A percentile compares a stretch with the other conserved stretches of the same genome.
Evolutionary conservation across 192 early-diverging fungal genomes (phyloP).

Genomic region (Mortierella alpina): DNA sequence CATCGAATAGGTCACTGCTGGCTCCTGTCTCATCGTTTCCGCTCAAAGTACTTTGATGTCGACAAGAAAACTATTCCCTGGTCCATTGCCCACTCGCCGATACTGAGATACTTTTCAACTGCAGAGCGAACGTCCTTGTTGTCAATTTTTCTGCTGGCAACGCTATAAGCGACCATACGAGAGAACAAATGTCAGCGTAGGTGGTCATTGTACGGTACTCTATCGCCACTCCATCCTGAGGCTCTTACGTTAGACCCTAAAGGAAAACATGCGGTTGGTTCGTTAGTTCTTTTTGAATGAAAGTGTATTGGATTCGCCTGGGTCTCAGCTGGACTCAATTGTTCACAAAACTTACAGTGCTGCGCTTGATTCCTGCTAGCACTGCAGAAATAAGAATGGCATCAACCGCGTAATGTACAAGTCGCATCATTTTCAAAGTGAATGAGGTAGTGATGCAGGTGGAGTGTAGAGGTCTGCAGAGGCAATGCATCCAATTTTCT

Average conservation of each 20-base stretch:
- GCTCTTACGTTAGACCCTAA: conserved; percentile 47
- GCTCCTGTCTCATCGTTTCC: conserved; percentile 16
- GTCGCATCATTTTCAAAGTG: not conserved
- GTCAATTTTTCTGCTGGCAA: conserved; percentile 59
- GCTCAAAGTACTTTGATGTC: conserved; percentile 61
- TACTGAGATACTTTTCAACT: conserved; percentile 59
- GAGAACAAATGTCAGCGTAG: conserved; percentile 2
- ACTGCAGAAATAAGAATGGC: conserved; percentile 64
- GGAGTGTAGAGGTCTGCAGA: no score
- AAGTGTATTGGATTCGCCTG: not conserved
- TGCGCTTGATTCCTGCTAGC: conserved; percentile 64
- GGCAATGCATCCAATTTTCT: not conserved
- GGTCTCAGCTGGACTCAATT: not conserved
- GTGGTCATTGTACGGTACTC: not conserved
- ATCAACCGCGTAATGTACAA: conserved; percentile 61
- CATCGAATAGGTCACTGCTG: no score
- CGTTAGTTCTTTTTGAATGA: conserved; percentile 23
- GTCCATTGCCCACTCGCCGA: conserved; percentile 65
- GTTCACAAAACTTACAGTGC: conserved; percentile 39
- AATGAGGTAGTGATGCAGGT: not conserved
- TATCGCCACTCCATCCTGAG: not conserved
- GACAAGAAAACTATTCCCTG: conserved; percentile 53
- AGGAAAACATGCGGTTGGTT: not conserved
- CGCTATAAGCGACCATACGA: conserved; percentile 23
- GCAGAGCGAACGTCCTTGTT: conserved; percentile 56